Base-by-base conservation (phyloP, 495 filamentous ascomycete species). In the Astrocystis sublimbata region DNA sequence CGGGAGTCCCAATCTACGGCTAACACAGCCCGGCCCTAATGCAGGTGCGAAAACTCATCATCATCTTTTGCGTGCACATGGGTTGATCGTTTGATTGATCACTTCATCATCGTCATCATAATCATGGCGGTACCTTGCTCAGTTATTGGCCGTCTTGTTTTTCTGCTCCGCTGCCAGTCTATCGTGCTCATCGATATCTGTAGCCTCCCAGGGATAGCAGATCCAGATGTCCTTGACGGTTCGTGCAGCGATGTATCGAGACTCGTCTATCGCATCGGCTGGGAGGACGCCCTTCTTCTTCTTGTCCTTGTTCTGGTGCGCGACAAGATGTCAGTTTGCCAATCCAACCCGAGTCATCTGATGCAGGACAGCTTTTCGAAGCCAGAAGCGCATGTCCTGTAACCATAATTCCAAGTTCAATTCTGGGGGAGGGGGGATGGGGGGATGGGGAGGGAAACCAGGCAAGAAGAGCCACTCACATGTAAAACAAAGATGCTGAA, bases 131-230 rank as follows among this genome's bases (percentile, higher is more conserved):
- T 59, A 33, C 19, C 38, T 45, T 67, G 68, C 15, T 58, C 63
- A n/a, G 56, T 10, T n/a, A n/a, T n/a, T n/a, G 30, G 65, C 67
- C 8, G 65, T 60, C 21, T 63, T 52, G 28, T 65, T 66, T 28
- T 31, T 45, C 66, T 83, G 79, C 71, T 80, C 74, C 64, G 77
- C 77, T 10, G 92, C 89, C 61, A 91, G 76, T 53, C 75, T 66
- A 75, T 98, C 93, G 71, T 98, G 93, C 80, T 91, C 89, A 30
- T 97, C 94, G 67, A 98, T 97, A 75, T 97, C 90, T 78, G 79
- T 90, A 42, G 96, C 94, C 78, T 98, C 94, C 94, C 94, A 98
- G n/a, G 94, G 94, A 76, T 99, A 99, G 81, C 91, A 94, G 71
- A 97, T 97, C 94, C 94, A 99, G 58, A 92, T 88, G 79, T 99